These are phyloP conservation scores for Neonectria hederae DNA, from an alignment of 2,329 filamentous ascomycete species.

Conservation along the genomic window DNA sequence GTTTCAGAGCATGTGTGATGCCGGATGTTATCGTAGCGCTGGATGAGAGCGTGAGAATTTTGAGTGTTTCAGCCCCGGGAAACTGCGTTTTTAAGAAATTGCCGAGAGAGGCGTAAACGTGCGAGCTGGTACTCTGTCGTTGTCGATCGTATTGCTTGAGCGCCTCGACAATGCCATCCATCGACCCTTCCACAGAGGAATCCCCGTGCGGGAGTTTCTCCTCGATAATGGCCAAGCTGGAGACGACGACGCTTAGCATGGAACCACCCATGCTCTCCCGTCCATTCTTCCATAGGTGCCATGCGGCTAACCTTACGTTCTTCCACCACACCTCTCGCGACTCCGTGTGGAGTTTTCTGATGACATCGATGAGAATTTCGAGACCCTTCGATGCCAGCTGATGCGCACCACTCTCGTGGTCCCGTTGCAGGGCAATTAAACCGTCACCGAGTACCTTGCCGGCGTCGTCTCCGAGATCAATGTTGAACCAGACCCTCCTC, in stretches of 20 bases:
- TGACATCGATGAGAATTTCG: constrained; percentile 57
- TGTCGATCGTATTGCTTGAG: constrained; percentile 29
- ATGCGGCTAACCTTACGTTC: constrained; percentile 63
- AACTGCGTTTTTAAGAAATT: constrained; percentile 43
- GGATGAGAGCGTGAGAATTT: constrained; percentile 68
- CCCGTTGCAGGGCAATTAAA: constrained; percentile 59
- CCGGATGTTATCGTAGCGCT: constrained; percentile 68
- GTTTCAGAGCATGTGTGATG: constrained; percentile 54
- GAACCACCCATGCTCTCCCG: constrained; percentile 73
- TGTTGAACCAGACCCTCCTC: constrained; percentile 67
- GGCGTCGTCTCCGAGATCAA: constrained; percentile 57
- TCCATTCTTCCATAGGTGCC: constrained; percentile 72
- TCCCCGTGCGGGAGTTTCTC: constrained; percentile 34
- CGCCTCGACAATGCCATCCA: constrained; percentile 35
- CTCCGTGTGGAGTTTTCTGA: constrained; percentile 45
- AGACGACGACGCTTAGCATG: constrained; percentile 61
- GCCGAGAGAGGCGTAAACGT: constrained; percentile 49
- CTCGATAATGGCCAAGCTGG: constrained; percentile 54
- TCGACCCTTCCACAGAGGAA: constrained; percentile 7
- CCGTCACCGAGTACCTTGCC: constrained; percentile 56
- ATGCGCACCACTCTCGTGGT: constrained; percentile 68
- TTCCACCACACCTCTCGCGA: constrained; percentile 61
- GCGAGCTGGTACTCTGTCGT: constrained; percentile 39
- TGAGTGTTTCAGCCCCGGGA: constrained; percentile 46
- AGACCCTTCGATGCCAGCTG: constrained; percentile 66